Percentiles rank a stretch among this genome's conserved stretches.
Evolutionary conservation across 306 rosid species (phyloP).

Genomic region (Prunus mume): DNA sequence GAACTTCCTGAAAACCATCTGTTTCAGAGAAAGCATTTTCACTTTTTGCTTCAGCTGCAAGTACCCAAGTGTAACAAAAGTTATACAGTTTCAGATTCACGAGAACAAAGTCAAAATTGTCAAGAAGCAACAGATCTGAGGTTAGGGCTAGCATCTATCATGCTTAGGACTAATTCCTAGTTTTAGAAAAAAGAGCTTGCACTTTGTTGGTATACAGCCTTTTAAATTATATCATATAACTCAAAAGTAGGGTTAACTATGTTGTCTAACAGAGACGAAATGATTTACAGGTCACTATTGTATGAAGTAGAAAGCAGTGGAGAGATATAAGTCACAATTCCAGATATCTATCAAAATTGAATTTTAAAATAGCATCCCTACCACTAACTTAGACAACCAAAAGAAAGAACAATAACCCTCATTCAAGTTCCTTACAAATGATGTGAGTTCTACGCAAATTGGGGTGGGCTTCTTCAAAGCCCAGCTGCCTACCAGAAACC

Average conservation of each 20-base stretch:
- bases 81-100: constrained; percentile 12
- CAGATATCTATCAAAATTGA: background rate
- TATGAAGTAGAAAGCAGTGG: background rate
- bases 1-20: constrained; percentile 58
- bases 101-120: background rate
- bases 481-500: too few relatives aligned
- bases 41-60: background rate
- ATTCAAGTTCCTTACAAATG: background rate
- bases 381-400: background rate
- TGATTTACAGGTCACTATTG: background rate
- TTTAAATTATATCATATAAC: background rate
- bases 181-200: background rate
- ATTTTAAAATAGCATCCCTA: background rate
- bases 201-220: background rate
- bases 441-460: background rate
- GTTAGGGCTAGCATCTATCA: background rate
- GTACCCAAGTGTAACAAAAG: constrained; percentile 28
- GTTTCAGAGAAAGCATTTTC: background rate
- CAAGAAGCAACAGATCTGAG: background rate
- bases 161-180: background rate
- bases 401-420: background rate
- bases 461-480: too few relatives aligned
- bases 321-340: too few relatives aligned
- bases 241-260: background rate
- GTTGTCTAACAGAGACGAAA: background rate